phyloP scores from a whole-genome alignment of 2,329 filamentous ascomycete species.

The Ophiocordyceps robertsii region DNA sequence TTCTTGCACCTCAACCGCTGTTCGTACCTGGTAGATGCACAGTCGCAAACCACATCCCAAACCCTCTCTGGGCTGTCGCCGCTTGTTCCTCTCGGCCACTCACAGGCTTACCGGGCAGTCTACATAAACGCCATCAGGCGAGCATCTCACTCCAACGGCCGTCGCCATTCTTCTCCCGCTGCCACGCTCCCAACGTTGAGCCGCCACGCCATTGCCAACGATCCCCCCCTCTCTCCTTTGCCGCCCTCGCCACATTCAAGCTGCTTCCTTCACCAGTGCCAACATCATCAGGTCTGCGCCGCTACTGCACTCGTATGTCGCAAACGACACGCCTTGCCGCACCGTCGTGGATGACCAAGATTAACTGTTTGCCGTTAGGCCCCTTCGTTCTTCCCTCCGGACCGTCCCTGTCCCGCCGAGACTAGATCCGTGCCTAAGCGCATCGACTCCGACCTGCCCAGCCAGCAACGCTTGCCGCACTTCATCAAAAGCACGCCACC shows the following conservation, averaged over 20 bases:
- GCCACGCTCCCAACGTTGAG: background rate
- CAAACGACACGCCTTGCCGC: background rate
- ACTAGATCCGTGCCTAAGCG: background rate
- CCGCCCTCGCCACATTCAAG: background rate
- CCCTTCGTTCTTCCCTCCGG: background rate
- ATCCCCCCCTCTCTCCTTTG: background rate
- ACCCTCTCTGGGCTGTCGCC: background rate
- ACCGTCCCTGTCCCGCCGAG: background rate
- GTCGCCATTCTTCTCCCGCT: background rate
- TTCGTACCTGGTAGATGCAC: background rate
- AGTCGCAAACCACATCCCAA: background rate
- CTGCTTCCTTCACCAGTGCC: background rate
- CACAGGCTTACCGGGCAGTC: background rate
- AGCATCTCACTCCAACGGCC: background rate
- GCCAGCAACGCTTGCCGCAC: background rate
- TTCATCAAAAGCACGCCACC: background rate
- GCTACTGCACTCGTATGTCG: background rate
- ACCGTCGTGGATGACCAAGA: background rate
- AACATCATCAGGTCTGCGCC: background rate
- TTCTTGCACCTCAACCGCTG: background rate
- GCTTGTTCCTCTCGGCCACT: background rate
- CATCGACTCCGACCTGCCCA: background rate
- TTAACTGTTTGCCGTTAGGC: background rate
- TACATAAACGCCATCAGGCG: background rate
- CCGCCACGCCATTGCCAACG: background rate